These are phyloP conservation scores for Aspergillus flavus DNA, from an alignment of 2,329 filamentous ascomycete species.

Conservation along the genomic window DNA sequence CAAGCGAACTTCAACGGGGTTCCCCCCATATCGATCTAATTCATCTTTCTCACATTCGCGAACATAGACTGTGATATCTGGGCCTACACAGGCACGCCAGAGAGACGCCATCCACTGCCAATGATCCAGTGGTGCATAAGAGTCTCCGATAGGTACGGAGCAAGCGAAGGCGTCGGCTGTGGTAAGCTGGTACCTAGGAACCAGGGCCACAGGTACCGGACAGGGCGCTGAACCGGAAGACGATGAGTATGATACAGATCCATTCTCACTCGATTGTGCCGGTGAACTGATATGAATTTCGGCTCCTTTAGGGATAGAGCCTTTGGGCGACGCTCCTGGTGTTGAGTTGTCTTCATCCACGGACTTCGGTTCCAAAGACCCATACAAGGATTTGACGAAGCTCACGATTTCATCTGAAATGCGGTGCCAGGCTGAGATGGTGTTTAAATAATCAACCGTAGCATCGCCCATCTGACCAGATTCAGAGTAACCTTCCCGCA, in stretches of 20 bases:
- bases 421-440: constrained; percentile 73
- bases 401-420: constrained; percentile 71
- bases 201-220: constrained; percentile 69
- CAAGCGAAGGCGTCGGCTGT: constrained; percentile 75
- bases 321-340: constrained; percentile 34
- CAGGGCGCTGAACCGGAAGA: constrained; percentile 19
- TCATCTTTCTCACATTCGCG: constrained; percentile 45
- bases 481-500: constrained; percentile 23
- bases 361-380: constrained; percentile 16
- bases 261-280: constrained; percentile 28
- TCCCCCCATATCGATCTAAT: constrained; percentile 43
- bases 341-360: constrained; percentile 23
- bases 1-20: constrained; percentile 59
- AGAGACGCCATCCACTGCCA: constrained; percentile 97
- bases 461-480: constrained; percentile 48
- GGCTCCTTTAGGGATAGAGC: constrained; percentile 35
- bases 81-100: constrained; percentile 82
- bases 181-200: constrained; percentile 79
- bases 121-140: constrained; percentile 81
- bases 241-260: constrained; percentile 27
- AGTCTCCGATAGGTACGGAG: constrained; percentile 72
- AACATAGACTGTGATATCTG: constrained; percentile 62
- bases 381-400: constrained; percentile 51
- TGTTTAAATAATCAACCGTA: constrained; percentile 62
- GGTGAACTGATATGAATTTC: constrained; percentile 35